Percentiles rank a stretch among this genome's conserved stretches.
phyloP scores from a whole-genome alignment of 2,329 filamentous ascomycete genomes.

The Fusarium pilosicola region DNA sequence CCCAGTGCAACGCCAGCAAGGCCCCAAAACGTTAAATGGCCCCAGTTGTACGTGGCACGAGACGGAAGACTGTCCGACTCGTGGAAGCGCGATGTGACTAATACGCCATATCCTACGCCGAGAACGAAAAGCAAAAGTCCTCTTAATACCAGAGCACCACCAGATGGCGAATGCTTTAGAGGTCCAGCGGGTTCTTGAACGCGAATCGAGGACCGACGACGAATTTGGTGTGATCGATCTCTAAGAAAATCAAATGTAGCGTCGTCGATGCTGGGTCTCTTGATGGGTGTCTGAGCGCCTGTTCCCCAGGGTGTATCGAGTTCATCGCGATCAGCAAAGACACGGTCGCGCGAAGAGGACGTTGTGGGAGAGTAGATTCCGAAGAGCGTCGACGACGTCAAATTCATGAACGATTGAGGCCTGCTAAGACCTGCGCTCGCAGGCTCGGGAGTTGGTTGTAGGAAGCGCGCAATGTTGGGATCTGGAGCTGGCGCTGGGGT shows the following conservation, averaged over 20 bases:
- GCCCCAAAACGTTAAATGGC: slow-evolving; percentile 85
- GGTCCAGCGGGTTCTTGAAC: slow-evolving; percentile 38
- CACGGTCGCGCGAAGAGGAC: slow-evolving; percentile 62
- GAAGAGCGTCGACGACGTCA: slow-evolving; percentile 88
- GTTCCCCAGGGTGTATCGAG: slow-evolving; percentile 80
- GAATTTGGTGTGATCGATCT: slow-evolving; percentile 50
- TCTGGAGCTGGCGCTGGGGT: slow-evolving; percentile 36
- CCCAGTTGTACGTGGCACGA: slow-evolving; percentile 67
- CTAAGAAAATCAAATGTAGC: slow-evolving; percentile 57
- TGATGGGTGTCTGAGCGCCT: slow-evolving; percentile 75
- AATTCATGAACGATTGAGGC: slow-evolving; percentile 82
- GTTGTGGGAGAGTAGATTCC: slow-evolving; percentile 85
- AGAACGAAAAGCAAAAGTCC: slow-evolving; percentile 77
- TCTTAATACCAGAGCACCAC: slow-evolving; percentile 66
- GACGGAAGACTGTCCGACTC: slow-evolving; percentile 68
- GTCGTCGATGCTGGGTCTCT: slow-evolving; percentile 56
- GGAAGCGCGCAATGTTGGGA: slow-evolving; percentile 48
- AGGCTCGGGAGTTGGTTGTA: slow-evolving; percentile 53
- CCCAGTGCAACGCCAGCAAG: slow-evolving; percentile 80
- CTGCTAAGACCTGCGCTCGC: slow-evolving; percentile 63
- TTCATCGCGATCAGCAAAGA: slow-evolving; percentile 59
- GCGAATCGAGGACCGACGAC: slow-evolving; percentile 51
- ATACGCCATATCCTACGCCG: slow-evolving; percentile 82
- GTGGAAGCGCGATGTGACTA: slow-evolving; percentile 80
- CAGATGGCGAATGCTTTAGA: slow-evolving; percentile 42